A percentile compares a stretch with the other conserved stretches of the same genome.
phyloP scores from a whole-genome alignment of 805 yeast genomes.

The Alloascoidea africana region DNA sequence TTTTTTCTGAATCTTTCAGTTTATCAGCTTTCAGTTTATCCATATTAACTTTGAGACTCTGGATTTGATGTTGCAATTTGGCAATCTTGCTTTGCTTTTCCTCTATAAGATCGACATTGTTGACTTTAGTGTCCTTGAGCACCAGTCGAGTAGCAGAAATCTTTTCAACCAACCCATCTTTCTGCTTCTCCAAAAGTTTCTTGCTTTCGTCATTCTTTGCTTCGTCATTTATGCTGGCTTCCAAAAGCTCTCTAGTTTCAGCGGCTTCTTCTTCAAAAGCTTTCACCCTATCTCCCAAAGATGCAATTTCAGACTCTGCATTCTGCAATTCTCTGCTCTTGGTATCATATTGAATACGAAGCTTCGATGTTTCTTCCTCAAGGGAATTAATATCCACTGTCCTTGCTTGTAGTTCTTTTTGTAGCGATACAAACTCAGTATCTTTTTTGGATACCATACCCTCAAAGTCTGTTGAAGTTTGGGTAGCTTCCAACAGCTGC shows the following conservation, averaged over 20 bases:
- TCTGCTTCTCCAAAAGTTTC: conserved; percentile 8
- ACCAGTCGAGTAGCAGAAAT: conserved; percentile 1
- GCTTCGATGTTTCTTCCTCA: neutral
- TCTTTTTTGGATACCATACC: conserved; percentile 17
- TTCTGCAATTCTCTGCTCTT: conserved; percentile 12
- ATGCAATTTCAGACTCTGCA: conserved; percentile 13
- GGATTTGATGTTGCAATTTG: conserved; percentile 19
- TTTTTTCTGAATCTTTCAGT: conserved; percentile 5
- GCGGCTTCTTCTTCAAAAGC: conserved; percentile 28
- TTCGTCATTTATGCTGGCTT: conserved; percentile 16
- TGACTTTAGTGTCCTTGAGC: conserved; percentile 1
- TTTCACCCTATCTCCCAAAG: conserved; percentile 9
- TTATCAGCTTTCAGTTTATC: conserved; percentile 6
- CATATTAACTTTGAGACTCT: conserved; percentile 7
- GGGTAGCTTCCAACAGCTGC: conserved; percentile 22
- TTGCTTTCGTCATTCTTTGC: conserved; percentile 8
- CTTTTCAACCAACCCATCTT: conserved; percentile 5
- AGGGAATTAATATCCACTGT: neutral
- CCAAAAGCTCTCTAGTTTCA: conserved; percentile 25
- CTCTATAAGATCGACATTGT: conserved; percentile 8
- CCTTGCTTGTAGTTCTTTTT: neutral
- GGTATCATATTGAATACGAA: neutral
- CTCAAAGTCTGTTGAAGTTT: conserved; percentile 20
- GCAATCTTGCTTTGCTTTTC: conserved; percentile 11
- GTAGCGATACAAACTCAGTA: neutral